phyloP scores from a whole-genome alignment of 106 monocot species.

The Dendrobium huoshanense region DNA sequence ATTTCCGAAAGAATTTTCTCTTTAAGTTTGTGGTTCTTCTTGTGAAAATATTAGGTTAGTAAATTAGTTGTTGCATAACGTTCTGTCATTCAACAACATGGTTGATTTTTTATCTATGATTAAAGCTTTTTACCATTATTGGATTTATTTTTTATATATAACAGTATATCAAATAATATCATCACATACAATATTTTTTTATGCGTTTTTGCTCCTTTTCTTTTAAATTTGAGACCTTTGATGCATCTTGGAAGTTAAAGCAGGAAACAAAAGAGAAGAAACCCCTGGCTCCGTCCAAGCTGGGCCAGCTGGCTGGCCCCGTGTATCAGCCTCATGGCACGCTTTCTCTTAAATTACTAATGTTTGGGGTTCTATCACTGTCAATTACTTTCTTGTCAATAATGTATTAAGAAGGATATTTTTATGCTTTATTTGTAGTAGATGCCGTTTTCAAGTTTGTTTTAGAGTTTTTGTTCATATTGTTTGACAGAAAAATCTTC shows the following conservation, averaged over 20 bases:
- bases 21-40: neutral
- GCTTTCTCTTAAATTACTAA: neutral
- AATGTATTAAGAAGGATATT: neutral
- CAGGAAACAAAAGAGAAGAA: too few species aligned
- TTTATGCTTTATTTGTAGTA: neutral
- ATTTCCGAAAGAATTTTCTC: neutral
- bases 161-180: neutral
- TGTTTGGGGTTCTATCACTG: neutral
- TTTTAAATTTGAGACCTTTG: neutral
- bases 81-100: neutral
- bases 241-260: too few species aligned
- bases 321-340: too few species aligned
- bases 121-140: neutral
- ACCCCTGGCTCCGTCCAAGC: too few species aligned
- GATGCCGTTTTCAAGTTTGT: neutral
- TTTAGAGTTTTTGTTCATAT: neutral
- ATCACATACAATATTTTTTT: neutral
- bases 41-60: neutral
- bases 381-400: neutral
- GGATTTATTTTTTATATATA: neutral
- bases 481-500: slow-evolving; percentile 22
- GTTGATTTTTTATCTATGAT: neutral
- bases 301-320: too few species aligned
- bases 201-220: neutral
- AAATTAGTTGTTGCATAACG: neutral